Conservation (phyloP, 2,329 filamentous ascomycete genomes). For the Blastomyces silverae region DNA sequence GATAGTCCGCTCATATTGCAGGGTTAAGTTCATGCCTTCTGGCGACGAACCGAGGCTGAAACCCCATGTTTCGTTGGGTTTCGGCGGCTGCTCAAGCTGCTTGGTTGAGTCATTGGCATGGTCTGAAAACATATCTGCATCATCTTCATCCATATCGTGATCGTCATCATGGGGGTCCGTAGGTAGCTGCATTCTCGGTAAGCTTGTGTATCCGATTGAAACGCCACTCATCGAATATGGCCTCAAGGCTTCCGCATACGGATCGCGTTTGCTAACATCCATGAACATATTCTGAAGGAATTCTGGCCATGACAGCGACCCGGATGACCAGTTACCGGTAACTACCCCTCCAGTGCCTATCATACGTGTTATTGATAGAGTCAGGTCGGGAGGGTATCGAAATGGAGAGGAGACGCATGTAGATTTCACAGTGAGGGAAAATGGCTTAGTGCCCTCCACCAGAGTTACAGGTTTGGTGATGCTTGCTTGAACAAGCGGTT, state of each 20-base stretch:
- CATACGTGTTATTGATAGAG: slow-evolving; percentile 30
- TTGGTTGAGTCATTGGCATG: slow-evolving; percentile 21
- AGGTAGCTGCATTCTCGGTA: not conserved
- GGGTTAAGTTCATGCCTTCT: slow-evolving; percentile 25
- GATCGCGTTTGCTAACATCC: not conserved
- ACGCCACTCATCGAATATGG: slow-evolving; percentile 9
- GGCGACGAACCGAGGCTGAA: slow-evolving; percentile 29
- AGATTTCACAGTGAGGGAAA: slow-evolving; percentile 29
- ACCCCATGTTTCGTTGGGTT: slow-evolving; percentile 32
- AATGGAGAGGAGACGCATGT: slow-evolving; percentile 28
- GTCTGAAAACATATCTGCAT: slow-evolving; percentile 20
- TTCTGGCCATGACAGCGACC: slow-evolving; percentile 33
- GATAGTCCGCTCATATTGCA: slow-evolving; percentile 35
- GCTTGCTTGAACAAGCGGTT: slow-evolving; percentile 27
- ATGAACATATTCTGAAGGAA: slow-evolving; percentile 24
- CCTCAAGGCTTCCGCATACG: not conserved
- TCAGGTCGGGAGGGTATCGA: slow-evolving; percentile 29
- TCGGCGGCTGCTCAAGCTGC: slow-evolving; percentile 17
- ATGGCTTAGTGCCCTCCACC: slow-evolving; percentile 31
- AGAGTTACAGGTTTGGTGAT: slow-evolving; percentile 30
- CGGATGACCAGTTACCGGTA: slow-evolving; percentile 35
- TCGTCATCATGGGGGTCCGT: not conserved
- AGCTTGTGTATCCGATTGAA: slow-evolving; percentile 9
- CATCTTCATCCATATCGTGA: slow-evolving; percentile 26
- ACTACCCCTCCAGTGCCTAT: slow-evolving; percentile 30